These are phyloP conservation scores for Cyclotella baltica DNA, from an alignment of 108 stramenopile genomes.

Conservation along the genomic window DNA sequence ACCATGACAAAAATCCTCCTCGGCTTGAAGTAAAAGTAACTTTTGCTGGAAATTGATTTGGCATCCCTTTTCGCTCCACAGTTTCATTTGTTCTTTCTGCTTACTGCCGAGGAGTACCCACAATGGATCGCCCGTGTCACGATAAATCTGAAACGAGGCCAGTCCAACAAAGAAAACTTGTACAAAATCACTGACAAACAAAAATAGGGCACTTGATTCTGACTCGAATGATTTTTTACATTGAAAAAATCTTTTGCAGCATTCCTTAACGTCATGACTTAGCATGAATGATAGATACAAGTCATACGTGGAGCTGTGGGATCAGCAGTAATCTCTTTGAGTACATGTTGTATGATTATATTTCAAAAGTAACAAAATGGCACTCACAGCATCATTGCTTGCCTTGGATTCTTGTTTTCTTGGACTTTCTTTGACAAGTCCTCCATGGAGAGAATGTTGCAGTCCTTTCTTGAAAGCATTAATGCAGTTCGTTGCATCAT, in stretches of 20 bases:
- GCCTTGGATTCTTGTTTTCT: conserved; percentile 4
- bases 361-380: neutral
- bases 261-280: neutral
- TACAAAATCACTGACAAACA: neutral
- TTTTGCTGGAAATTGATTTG: conserved; percentile 32
- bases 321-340: neutral
- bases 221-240: neutral
- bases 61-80: conserved; percentile 2
- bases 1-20: conserved; percentile 6
- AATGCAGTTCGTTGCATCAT: neutral
- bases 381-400: neutral
- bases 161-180: conserved; percentile 13
- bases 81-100: conserved; percentile 6
- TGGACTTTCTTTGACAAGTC: neutral
- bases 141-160: conserved; percentile 18
- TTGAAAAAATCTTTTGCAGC: neutral
- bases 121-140: neutral
- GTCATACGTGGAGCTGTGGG: neutral
- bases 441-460: neutral
- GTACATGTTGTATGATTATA: neutral
- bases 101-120: neutral
- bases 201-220: neutral
- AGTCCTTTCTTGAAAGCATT: neutral
- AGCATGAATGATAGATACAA: conserved; percentile 5
- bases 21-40: conserved; percentile 24